Evolutionary conservation across 495 filamentous ascomycete genomes (phyloP).

Genomic region (Rhizodiscina lignyota): DNA sequence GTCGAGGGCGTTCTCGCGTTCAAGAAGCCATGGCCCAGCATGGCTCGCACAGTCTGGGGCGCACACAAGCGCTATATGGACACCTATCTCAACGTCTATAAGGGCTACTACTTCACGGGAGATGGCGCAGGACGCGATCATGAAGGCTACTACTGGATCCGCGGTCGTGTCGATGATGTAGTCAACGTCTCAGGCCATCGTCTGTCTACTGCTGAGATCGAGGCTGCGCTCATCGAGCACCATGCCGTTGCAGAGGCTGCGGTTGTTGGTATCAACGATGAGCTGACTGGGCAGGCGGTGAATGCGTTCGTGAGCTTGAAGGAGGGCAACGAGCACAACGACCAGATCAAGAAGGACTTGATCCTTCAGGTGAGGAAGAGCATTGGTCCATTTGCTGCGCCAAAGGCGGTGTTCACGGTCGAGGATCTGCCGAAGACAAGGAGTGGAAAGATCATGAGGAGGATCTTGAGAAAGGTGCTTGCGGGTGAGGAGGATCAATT

Average conservation of each 20-base stretch:
- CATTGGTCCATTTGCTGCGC: constrained; percentile 92
- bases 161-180: constrained; percentile 89
- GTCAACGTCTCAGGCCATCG: constrained; percentile 96
- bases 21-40: constrained; percentile 97
- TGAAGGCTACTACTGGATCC: constrained; percentile 99
- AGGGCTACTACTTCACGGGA: constrained; percentile 97
- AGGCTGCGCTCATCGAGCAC: constrained; percentile 90
- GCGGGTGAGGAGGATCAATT: constrained; percentile 93
- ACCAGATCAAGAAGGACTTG: constrained; percentile 82
- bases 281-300: constrained; percentile 90
- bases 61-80: constrained; percentile 98
- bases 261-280: constrained; percentile 84
- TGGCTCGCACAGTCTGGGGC: constrained; percentile 97
- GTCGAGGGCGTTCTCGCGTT: constrained; percentile 96
- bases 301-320: constrained; percentile 94
- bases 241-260: constrained; percentile 84
- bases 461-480: constrained; percentile 92
- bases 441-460: constrained; percentile 96
- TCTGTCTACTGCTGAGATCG: constrained; percentile 93
- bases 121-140: constrained; percentile 95
- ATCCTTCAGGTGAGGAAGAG: constrained; percentile 89
- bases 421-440: constrained; percentile 92
- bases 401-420: constrained; percentile 80
- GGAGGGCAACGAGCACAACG: constrained; percentile 59
- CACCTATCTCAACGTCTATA: constrained; percentile 94